These are phyloP conservation scores for Cordia subcordata DNA, from an alignment of 257 asterid genomes.

Conservation along the genomic window DNA sequence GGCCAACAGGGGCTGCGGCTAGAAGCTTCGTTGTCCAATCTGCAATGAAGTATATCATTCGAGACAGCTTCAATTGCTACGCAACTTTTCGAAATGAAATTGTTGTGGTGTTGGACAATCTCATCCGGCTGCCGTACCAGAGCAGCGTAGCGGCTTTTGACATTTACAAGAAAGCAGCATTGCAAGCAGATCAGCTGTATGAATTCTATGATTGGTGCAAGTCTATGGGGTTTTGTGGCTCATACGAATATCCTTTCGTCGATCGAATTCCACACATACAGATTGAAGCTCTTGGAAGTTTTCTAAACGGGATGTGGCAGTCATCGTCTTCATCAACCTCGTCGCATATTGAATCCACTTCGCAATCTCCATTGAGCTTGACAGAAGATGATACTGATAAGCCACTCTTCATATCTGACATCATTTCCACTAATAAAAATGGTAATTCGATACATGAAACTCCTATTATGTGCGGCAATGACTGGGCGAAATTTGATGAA, in stretches of 20 bases:
- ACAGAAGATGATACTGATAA: slow-evolving; percentile 17
- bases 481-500: slow-evolving; percentile 3
- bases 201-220: slow-evolving; percentile 49
- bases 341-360: background rate
- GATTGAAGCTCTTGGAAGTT: slow-evolving; percentile 46
- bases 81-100: slow-evolving; percentile 31
- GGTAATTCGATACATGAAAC: too few species aligned
- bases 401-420: background rate
- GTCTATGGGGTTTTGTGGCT: slow-evolving; percentile 43
- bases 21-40: slow-evolving; percentile 41
- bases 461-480: too few species aligned
- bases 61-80: slow-evolving; percentile 51
- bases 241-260: slow-evolving; percentile 47
- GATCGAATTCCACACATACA: slow-evolving; percentile 52
- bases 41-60: slow-evolving; percentile 46
- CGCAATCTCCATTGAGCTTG: slow-evolving; percentile 21
- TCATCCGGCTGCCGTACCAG: slow-evolving; percentile 43
- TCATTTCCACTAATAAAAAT: too few species aligned
- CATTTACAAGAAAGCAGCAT: slow-evolving; percentile 54
- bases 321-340: slow-evolving; percentile 10
- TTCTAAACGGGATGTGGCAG: slow-evolving; percentile 64
- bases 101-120: slow-evolving; percentile 41
- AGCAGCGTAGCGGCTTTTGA: slow-evolving; percentile 41
- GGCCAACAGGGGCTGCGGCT: slow-evolving; percentile 43
- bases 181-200: slow-evolving; percentile 40